These are phyloP conservation scores for Agaricales sp. DNA, from an alignment of 1,284 basidiomycete genomes.

Conservation along the genomic window DNA sequence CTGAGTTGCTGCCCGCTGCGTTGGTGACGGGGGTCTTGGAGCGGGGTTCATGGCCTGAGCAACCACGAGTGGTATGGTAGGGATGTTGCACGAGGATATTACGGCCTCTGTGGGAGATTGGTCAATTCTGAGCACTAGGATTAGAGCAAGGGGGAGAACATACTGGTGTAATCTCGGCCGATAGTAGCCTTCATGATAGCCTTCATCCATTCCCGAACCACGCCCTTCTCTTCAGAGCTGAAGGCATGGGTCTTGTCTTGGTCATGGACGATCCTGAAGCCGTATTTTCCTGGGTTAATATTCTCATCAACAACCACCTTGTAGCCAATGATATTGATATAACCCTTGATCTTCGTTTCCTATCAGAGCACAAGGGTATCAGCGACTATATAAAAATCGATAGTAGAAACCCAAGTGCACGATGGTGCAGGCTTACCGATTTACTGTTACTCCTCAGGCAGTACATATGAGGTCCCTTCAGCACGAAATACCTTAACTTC, in stretches of 20 bases:
- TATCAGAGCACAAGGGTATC: conserved; percentile 19
- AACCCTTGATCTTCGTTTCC: conserved; percentile 94
- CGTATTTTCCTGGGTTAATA: conserved; percentile 86
- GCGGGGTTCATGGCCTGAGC: conserved; percentile 95
- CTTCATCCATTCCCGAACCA: conserved; percentile 98
- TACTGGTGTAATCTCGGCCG: conserved; percentile 82
- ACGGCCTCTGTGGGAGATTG: conserved; percentile 65
- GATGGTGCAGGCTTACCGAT: conserved; percentile 35
- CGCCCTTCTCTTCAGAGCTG: conserved; percentile 77
- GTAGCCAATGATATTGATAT: conserved; percentile 88
- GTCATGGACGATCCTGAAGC: conserved; percentile 92
- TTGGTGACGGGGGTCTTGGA: conserved; percentile 89
- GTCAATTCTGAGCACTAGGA: conserved; percentile 9
- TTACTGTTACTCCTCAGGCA: conserved; percentile 65
- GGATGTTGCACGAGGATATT: conserved; percentile 94
- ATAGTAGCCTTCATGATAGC: conserved; percentile 99
- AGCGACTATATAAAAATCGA: not conserved
- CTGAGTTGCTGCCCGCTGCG: conserved; percentile 82
- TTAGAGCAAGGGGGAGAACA: conserved; percentile 23
- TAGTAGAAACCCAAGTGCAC: conserved; percentile 2
- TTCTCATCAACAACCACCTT: conserved; percentile 92
- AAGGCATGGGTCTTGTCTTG: conserved; percentile 86
- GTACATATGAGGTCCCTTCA: conserved; percentile 89
- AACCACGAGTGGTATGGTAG: conserved; percentile 90
- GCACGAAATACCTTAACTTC: conserved; percentile 91